Evolutionary conservation across 352 stramenopile genomes (phyloP).

Genomic region (Phytophthora boehmeriae): DNA sequence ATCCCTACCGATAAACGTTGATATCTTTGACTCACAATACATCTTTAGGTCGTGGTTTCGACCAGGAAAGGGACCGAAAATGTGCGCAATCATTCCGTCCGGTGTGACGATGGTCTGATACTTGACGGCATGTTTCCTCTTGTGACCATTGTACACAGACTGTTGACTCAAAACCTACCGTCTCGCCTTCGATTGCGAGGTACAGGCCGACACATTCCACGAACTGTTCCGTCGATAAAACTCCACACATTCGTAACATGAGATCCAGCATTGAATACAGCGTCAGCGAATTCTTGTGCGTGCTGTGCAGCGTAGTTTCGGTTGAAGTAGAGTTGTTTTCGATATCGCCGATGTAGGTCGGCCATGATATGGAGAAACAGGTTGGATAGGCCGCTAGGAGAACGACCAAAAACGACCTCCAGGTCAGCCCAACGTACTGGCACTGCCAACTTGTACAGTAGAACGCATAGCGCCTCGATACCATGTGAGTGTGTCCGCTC

Average conservation of each 20-base stretch:
- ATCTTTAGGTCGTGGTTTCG: conserved; percentile 4
- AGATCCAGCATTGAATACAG: conserved; percentile 9
- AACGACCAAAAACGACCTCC: conserved; percentile 2
- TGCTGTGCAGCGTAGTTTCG: conserved; percentile 1
- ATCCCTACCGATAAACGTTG: conserved; percentile 1
- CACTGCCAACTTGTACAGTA: conserved; percentile 13
- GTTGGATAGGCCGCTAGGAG: conserved; percentile 15
- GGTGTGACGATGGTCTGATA: conserved; percentile 25
- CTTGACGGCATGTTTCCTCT: conserved; percentile 31
- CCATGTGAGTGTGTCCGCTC: background rate
- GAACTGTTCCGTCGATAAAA: conserved; percentile 23
- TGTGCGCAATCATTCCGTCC: conserved; percentile 24
- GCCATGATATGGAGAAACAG: conserved; percentile 12
- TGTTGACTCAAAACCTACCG: conserved; percentile 16
- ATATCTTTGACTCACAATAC: background rate
- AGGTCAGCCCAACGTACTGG: conserved; percentile 12
- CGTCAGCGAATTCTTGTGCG: conserved; percentile 10
- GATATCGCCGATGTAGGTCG: conserved; percentile 4
- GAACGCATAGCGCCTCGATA: conserved; percentile 11
- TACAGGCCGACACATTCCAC: conserved; percentile 8
- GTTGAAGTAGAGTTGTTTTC: conserved; percentile 7
- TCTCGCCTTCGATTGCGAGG: background rate
- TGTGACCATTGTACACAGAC: too few species aligned
- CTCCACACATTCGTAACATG: conserved; percentile 3
- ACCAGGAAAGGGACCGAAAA: conserved; percentile 13